These are phyloP conservation scores for Phytophthora citrophthora DNA, from an alignment of 352 stramenopile genomes.

Conservation along the genomic window DNA sequence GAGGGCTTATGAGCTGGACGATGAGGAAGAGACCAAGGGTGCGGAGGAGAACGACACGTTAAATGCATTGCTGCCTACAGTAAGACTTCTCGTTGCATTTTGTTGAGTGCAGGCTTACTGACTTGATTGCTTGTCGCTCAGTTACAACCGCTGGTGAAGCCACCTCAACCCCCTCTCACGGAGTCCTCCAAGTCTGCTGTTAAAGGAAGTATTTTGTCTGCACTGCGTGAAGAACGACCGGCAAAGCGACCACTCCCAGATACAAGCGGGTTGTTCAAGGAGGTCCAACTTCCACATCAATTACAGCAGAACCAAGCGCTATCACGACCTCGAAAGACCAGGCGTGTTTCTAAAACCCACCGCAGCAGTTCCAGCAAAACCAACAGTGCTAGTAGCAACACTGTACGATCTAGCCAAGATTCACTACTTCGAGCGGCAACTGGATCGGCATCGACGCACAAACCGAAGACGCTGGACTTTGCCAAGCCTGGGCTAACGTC, in stretches of 20 bases:
- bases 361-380: conserved; percentile 21
- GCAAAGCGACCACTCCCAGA: conserved; percentile 47
- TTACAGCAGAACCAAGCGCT: conserved; percentile 30
- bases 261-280: conserved; percentile 50
- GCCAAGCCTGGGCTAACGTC: conserved; percentile 1
- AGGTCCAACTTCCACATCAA: conserved; percentile 39
- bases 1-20: conserved; percentile 63
- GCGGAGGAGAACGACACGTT: conserved; percentile 3
- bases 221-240: conserved; percentile 62
- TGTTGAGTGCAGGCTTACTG: neutral
- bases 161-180: conserved; percentile 1
- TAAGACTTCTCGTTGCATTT: conserved; percentile 7
- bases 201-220: conserved; percentile 69
- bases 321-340: conserved; percentile 23
- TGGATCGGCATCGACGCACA: conserved; percentile 3
- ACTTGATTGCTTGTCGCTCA: conserved; percentile 5
- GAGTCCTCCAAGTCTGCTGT: conserved; percentile 2
- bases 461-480: conserved; percentile 1
- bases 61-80: conserved; percentile 18
- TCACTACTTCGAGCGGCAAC: conserved; percentile 10
- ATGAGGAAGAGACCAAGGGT: conserved; percentile 31
- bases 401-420: conserved; percentile 13
- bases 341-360: conserved; percentile 23
- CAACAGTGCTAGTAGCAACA: conserved; percentile 3
- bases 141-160: conserved; percentile 30